phyloP scores from a whole-genome alignment of 139 green algal species.

The Chlamydomonas schloesseri region DNA sequence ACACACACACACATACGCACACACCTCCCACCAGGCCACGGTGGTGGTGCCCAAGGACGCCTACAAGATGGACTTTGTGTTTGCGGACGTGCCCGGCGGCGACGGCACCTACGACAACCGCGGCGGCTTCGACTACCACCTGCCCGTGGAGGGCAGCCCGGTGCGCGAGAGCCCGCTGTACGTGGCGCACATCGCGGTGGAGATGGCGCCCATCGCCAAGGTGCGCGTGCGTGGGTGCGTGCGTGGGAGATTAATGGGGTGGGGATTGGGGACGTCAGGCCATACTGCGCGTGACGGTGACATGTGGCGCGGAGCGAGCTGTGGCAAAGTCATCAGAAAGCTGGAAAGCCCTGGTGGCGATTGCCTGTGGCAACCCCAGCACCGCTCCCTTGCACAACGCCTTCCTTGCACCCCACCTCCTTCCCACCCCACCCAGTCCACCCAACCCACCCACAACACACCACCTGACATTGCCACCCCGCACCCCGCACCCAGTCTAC shows the following conservation, averaged over 20 bases:
- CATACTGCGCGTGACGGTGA: no score
- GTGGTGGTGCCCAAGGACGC: conserved; percentile 87
- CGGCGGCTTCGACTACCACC: conserved; percentile 95
- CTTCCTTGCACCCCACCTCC: no score
- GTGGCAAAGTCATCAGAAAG: no score
- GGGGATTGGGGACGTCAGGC: no score
- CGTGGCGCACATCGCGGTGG: conserved; percentile 94
- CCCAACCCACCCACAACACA: background rate
- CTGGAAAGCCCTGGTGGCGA: no score
- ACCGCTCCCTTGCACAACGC: no score
- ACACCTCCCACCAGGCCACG: conserved; percentile 43
- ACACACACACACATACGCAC: background rate
- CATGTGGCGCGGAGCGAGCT: no score
- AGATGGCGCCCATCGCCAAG: conserved; percentile 99
- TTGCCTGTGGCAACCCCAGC: no score
- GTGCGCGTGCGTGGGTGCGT: conserved; percentile 48
- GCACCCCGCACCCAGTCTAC: background rate
- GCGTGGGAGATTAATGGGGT: background rate
- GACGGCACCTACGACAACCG: conserved; percentile 94
- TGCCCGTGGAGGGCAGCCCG: conserved; percentile 80
- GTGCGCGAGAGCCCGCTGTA: conserved; percentile 69
- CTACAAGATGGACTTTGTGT: conserved; percentile 94
- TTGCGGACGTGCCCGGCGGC: conserved; percentile 79
- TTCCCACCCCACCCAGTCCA: no score
- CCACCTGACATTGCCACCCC: background rate